Evolutionary conservation across 1,139 yeast species (phyloP), one percentile per base, ranked within the genome.

Genomic region (Suhomyces kunorum): DNA sequence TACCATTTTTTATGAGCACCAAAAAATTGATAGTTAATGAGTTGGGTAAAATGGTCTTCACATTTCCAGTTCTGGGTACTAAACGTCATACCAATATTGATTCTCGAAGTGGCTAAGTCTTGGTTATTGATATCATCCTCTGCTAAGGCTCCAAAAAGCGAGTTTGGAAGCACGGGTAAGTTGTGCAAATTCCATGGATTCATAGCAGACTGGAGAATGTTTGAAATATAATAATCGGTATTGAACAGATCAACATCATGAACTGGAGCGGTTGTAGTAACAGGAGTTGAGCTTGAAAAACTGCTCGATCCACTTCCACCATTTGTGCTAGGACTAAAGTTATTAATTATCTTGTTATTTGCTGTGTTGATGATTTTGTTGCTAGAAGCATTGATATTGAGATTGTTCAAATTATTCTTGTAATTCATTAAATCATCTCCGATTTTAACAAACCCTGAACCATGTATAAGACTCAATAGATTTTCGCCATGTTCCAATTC

Each of bases 1-100:
- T 83, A 87, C 95, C 95, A 86, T n/a, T 83, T 65, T 54, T 81
- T 83, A 18, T 76, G 64, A 4, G 82, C 83, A 7, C 95, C 95
- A 39, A 76, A 61, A 50, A 84, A 86, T 46, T 81, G 87, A 51
- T 77, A 86, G 55, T 83, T 83, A 19, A 80, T 68, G 8, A 77
- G 65, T 44, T 84, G 85, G 1, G 89, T 66, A 56, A 81, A 82
- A 50, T 84, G 92, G 51, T 87, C 96, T 53, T 85, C 94, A 39
- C 78, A 66, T 39, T 71, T 73, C 95, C 95, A 89, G 49, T 83
- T 78, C 44, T 81, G 80, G 2, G 84, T 71, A 32, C 89, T 77
- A 52, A 81, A 83, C 16, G 84, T 67, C 86, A 82, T 82, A 1
- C 86, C 87, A 7, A 71, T 59, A 40, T 62, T 63, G 23, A 68